Evolutionary conservation across 2,329 filamentous ascomycete species (phyloP).

Genomic region (Apiospora hydei): DNA sequence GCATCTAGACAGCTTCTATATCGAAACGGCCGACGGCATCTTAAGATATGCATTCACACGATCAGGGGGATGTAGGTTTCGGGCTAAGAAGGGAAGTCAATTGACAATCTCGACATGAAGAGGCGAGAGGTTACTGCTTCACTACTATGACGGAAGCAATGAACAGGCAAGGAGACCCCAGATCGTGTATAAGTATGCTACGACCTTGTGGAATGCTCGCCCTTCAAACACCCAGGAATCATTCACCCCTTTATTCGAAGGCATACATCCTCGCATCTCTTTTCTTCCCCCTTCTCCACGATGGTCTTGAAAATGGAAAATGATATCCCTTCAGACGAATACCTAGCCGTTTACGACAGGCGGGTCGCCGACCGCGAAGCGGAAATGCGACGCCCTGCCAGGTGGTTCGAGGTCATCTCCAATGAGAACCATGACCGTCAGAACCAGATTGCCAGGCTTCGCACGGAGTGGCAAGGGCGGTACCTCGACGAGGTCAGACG

Average conservation of each 20-base stretch:
- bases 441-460: not conserved
- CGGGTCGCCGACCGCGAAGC: not conserved
- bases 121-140: too few species aligned
- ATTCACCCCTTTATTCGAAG: not conserved
- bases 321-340: not conserved
- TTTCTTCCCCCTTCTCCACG: not conserved
- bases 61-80: not conserved
- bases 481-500: not conserved
- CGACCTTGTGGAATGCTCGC: not conserved
- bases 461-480: not conserved
- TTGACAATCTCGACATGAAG: not conserved
- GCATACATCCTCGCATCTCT: not conserved
- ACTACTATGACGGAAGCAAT: too few species aligned
- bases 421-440: not conserved
- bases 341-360: not conserved
- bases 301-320: not conserved
- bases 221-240: not conserved
- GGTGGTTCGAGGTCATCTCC: not conserved
- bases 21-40: not conserved
- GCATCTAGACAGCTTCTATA: not conserved
- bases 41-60: too few species aligned
- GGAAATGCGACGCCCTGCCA: not conserved
- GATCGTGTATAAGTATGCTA: not conserved
- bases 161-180: too few species aligned
- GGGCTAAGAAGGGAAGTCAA: not conserved